A percentile compares a stretch with the other conserved stretches of the same genome.
Conservation (phyloP, 495 filamentous ascomycete genomes). For the Choiromyces venosus region DNA sequence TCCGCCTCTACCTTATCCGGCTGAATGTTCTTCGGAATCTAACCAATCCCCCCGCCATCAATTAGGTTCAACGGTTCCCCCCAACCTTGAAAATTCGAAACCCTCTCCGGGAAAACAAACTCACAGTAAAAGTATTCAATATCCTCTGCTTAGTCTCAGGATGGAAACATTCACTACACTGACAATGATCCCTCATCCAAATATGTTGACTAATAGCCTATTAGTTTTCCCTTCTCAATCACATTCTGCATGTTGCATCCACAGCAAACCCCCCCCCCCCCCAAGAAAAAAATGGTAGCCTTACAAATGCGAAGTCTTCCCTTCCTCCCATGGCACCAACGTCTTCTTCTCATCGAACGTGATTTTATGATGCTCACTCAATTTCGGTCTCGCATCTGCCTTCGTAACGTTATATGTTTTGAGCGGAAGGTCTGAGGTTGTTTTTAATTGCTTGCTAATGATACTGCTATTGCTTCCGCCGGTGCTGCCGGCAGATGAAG, state of each 20-base stretch:
- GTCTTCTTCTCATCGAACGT: conserved; percentile 42
- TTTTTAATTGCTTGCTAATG: neutral
- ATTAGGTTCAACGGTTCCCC: neutral
- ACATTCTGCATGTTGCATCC: neutral
- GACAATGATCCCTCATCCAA: conserved; percentile 67
- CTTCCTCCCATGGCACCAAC: conserved; percentile 41
- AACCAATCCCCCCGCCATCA: conserved; percentile 10
- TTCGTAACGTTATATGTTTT: conserved; percentile 42
- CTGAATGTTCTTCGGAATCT: conserved; percentile 55
- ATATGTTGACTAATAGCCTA: conserved; percentile 39
- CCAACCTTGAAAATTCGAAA: conserved; percentile 19
- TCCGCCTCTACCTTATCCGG: conserved; percentile 41
- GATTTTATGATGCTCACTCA: conserved; percentile 41
- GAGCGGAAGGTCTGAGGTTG: conserved; percentile 15
- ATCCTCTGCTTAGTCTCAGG: conserved; percentile 70
- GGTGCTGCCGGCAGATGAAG: neutral
- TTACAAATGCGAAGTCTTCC: conserved; percentile 42
- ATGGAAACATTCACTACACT: conserved; percentile 66
- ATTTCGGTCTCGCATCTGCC: conserved; percentile 37
- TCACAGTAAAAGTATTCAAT: conserved; percentile 64
- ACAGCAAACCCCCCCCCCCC: neutral
- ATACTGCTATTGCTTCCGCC: neutral
- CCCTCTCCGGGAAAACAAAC: conserved; percentile 13
- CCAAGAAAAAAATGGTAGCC: conserved; percentile 1
- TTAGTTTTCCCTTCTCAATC: neutral